Evolutionary conservation across 371 early-diverging fungal genomes (phyloP).

Genomic region (Sanchytrium tribonematis): DNA sequence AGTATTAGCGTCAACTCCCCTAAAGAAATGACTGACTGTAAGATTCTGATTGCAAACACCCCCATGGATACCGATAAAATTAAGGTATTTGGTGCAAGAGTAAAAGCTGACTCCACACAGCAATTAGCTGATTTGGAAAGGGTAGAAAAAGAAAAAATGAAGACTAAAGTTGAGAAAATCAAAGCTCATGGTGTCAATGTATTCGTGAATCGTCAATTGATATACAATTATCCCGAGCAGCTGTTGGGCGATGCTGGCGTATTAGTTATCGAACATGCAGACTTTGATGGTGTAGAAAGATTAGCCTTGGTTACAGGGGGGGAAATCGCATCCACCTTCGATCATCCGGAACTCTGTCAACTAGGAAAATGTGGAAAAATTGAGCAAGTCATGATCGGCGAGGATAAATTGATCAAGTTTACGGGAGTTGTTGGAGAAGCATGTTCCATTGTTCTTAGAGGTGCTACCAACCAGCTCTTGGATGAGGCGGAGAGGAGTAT

Average conservation of each 20-base stretch:
- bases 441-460: constrained; percentile 91
- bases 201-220: constrained; percentile 96
- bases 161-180: constrained; percentile 92
- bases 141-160: constrained; percentile 96
- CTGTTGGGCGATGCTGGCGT: constrained; percentile 86
- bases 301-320: constrained; percentile 86
- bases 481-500: constrained; percentile 98
- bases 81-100: constrained; percentile 96
- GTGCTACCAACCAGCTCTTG: constrained; percentile 83
- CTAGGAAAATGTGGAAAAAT: constrained; percentile 85
- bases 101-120: constrained; percentile 81
- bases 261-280: constrained; percentile 95
- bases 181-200: constrained; percentile 89
- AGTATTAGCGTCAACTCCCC: constrained; percentile 91
- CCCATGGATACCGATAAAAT: constrained; percentile 99
- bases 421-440: constrained; percentile 87
- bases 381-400: constrained; percentile 91
- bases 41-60: constrained; percentile 92
- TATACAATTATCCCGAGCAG: constrained; percentile 99
- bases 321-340: constrained; percentile 95
- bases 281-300: constrained; percentile 97
- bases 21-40: constrained; percentile 79
- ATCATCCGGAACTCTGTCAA: constrained; percentile 76
- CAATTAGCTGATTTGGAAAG: constrained; percentile 94
- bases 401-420: constrained; percentile 87